Evolutionary conservation across 495 filamentous ascomycete genomes (phyloP).

Genomic region (Penicillium ochrochloron): DNA sequence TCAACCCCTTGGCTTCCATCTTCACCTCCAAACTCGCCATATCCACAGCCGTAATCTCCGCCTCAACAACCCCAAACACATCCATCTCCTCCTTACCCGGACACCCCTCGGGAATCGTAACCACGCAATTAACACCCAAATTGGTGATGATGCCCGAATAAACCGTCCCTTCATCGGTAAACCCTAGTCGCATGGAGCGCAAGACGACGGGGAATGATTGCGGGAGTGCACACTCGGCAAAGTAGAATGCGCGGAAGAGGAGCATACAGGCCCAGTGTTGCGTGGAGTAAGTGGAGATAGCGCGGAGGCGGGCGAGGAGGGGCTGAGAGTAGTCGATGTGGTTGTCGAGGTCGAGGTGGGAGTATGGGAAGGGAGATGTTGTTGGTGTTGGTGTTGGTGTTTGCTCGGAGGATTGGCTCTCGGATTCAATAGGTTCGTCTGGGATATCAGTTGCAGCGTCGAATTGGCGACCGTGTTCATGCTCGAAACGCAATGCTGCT

Average conservation of each 20-base stretch:
- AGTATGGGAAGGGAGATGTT: constrained; percentile 65
- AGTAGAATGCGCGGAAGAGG: constrained; percentile 75
- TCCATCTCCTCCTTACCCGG: constrained; percentile 38
- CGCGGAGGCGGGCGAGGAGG: constrained; percentile 38
- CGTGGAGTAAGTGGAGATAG: constrained; percentile 40
- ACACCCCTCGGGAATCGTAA: constrained; percentile 34
- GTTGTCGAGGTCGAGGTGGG: constrained; percentile 55
- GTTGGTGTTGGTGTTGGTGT: neutral
- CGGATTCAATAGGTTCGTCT: neutral
- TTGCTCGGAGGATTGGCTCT: neutral
- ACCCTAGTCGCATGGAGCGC: constrained; percentile 37
- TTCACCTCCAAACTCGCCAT: constrained; percentile 51
- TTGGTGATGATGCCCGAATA: constrained; percentile 39
- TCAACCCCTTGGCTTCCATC: constrained; percentile 55
- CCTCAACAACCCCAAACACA: constrained; percentile 58
- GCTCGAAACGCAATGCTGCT: constrained; percentile 74
- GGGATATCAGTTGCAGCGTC: constrained; percentile 37
- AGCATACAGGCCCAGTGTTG: constrained; percentile 71
- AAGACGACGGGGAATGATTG: constrained; percentile 62
- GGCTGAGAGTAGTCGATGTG: constrained; percentile 41
- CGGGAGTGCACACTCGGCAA: constrained; percentile 68
- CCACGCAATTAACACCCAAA: constrained; percentile 38
- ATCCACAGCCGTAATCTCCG: constrained; percentile 62
- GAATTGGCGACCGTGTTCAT: constrained; percentile 55
- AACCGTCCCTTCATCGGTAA: constrained; percentile 30